Evolutionary conservation across 2,329 filamentous ascomycete genomes (phyloP), one percentile per base, ranked within the genome.

Genomic region (Neonectria punicea): DNA sequence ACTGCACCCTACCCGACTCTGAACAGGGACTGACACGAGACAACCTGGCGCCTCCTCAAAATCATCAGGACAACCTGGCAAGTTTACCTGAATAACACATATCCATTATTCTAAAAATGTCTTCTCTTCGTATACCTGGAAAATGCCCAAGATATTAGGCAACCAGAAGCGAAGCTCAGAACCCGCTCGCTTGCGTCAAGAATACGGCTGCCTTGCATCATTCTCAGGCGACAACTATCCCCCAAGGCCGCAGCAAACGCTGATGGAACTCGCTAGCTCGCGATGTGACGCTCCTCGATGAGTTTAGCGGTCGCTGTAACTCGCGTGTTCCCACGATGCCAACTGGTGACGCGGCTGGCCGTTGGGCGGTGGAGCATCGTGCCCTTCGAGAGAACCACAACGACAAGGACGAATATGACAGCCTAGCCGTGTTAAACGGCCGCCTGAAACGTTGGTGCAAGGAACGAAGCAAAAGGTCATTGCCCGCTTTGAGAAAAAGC

Each of bases 171-270:
- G 10, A 10, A n/a, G 10, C n/a, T 41, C 41, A 47, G 25, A 20
- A 47, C 39, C 50, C 41, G 43, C 57, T 53, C 41, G 28, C 39
- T 55, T 61, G 44, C 53, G 44, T 44, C 30, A 16, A 28, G 14
- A 39, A 58, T 22, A n/a, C 5, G 22, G 32, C 34, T 63, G 61
- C 61, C 61, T 63, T 58, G 49, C 41, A 51, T 44, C 41, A 43
- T 41, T 41, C 53, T 43, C n/a, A 43, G 55, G 32, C 18, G 55
- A 44, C 47, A 46, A 41, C 41, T 41, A 54, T 36, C 44, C 34
- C 47, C 53, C 47, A 16, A 50, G 10, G 20, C 46, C 14, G 9
- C 54, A 47, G 36, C 18, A 36, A 30, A 58, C n/a, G n/a, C 47
- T 32, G 28, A 32, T 18, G 16, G n/a, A 10, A 5, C 32, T 51